Base-by-base conservation (phyloP, 257 asterid species). In the Voacanga thouarsii region DNA sequence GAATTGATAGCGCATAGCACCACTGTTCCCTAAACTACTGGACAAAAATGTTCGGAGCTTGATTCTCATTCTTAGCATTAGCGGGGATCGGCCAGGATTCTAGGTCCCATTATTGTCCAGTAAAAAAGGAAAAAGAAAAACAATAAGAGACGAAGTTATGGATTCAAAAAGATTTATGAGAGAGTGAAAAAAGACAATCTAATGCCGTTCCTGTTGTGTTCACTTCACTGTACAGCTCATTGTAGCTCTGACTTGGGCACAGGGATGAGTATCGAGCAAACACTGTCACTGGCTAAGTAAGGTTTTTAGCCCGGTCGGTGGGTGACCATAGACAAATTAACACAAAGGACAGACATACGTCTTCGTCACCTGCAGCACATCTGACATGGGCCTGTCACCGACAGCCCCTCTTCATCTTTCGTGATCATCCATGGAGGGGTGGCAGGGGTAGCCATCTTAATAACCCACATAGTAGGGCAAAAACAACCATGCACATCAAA, bases 331-430 rank as follows among this genome's bases (percentile, higher is more conserved):
- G 45, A 66, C 69, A 81, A 53, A n/a, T n/a, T n/a, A n/a, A 72
- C 67, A 74, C 33, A 30, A 26, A 71, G 84, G 78, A 76, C 81
- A 71, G 81, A 63, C 81, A 81, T 18, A n/a, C 10, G 75, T 81
- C 78, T 49, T 76, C 75, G 12, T 81, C 81, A 71, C 56, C 75
- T 71, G 78, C 55, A 75, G 78, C 55, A 75, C 7, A 30, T 67
- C 10, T 55, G 79, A 74, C 76, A 44, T 63, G 39, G 71, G 28
- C 83, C 11, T 44, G 6, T 59, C 77, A 75, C 74, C 80, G 76
- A 26, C 60, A 55, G 0, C 47, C 12, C 78, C 76, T 18, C 76
- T 18, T 10, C 6, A 37, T 30, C 49, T 30, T 37, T 15, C 70
- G 21, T 61, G 33, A 21, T 45, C 75, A 66, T 50, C 79, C 45